Base-by-base conservation (phyloP, 202 grass and related monocot genomes). In the Dendrocalamus latiflorus region DNA sequence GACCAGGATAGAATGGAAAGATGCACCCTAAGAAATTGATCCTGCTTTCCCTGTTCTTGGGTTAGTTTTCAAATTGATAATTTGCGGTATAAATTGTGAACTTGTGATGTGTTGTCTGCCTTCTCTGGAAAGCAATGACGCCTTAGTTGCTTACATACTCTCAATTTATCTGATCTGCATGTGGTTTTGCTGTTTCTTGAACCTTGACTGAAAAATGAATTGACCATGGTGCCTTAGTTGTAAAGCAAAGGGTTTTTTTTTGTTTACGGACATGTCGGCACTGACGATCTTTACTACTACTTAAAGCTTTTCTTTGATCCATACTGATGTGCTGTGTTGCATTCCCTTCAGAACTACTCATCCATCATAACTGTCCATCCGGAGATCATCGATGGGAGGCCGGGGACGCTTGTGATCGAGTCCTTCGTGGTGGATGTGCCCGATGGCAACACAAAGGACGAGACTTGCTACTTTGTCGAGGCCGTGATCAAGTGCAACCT, bases 401-500 rank as follows among this genome's bases (percentile, higher is more conserved):
- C 90, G 14, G 88, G 90, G 30, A 93, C 95, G 4, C 89, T 94
- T 43, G 95, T 98, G 37, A 82, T 98, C 6, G 95, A 98, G 80
- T 95, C 95, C 4, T 98, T 95, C 24, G 89, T 92, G 33, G 95
- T 98, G 1, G 95, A 98, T 51, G 90, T 98, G 21, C 95, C 95
- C 0, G 92, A 98, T 5, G 95, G 92, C 28, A 98, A 93, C 73
- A 98, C 95, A 18, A 86, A 89, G 69, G 92, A 93, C 20, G 95
- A 98, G 51, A 98, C 92, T 13, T 93, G 92, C 87, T 98, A 91
- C 76, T 98, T 98, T 12, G 84, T 98, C 0, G 95, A 98, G 84
- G 95, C 90, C 0, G 84, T 98, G 79, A 98, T 98, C 88, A 94
- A 95, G 80, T 98, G 92, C 92, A 98, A 98, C 76, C 90, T 98